These are phyloP conservation scores for Asterophora lycoperdoides DNA, from an alignment of 768 basidiomycete species.

Conservation along the genomic window DNA sequence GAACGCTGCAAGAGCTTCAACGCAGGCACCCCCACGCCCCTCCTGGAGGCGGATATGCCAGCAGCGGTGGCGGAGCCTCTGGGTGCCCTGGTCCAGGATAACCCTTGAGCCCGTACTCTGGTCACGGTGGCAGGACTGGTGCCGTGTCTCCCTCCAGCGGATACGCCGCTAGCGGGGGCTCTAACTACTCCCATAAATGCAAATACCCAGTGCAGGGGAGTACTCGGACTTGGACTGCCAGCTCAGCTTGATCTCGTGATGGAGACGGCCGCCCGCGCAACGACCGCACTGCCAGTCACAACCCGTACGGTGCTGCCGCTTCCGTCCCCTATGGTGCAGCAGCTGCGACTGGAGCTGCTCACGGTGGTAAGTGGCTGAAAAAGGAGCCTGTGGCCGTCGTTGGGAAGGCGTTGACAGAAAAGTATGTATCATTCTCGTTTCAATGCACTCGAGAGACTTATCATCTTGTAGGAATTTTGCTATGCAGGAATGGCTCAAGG, in stretches of 20 bases:
- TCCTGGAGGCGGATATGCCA: constrained; percentile 17
- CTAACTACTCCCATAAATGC: constrained; percentile 24
- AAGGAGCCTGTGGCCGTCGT: too few species aligned
- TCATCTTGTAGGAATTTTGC: too few species aligned
- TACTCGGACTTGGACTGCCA: constrained; percentile 37
- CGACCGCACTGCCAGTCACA: constrained; percentile 36
- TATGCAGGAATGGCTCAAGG: too few species aligned
- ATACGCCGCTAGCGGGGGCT: constrained; percentile 23
- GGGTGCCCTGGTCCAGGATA: constrained; percentile 24
- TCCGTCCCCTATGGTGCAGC: constrained; percentile 27
- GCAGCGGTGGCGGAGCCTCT: constrained; percentile 12
- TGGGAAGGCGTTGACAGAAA: too few species aligned
- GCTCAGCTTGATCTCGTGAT: constrained; percentile 39
- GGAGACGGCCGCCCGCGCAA: constrained; percentile 39
- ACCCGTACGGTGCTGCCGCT: constrained; percentile 24
- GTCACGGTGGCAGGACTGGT: constrained; percentile 17
- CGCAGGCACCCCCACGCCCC: constrained; percentile 31
- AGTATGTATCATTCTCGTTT: too few species aligned
- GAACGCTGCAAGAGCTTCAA: constrained; percentile 57
- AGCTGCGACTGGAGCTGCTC: constrained; percentile 29
- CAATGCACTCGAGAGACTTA: too few species aligned
- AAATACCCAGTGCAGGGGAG: constrained; percentile 24
- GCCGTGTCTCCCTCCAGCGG: constrained; percentile 16
- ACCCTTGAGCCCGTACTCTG: constrained; percentile 23
- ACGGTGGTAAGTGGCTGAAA: too few species aligned